A percentile compares a stretch with the other conserved stretches of the same genome.
Evolutionary conservation across 169 alveolate species (phyloP).

Genomic region (Plasmodium malariae): DNA sequence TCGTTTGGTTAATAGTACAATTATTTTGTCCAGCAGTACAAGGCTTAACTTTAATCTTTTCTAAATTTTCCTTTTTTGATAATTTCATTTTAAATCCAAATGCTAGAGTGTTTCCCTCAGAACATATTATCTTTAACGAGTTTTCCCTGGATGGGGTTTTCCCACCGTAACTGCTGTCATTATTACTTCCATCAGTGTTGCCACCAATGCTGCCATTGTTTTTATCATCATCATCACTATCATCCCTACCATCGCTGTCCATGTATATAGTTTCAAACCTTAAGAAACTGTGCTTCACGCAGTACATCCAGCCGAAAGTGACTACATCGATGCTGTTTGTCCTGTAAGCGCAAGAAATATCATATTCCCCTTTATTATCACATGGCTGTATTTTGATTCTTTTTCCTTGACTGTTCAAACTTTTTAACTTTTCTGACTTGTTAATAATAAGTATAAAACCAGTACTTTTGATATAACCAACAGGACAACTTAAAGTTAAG

Average conservation of each 20-base stretch:
- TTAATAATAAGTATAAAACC: slow-evolving; percentile 46
- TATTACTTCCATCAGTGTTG: too few species aligned
- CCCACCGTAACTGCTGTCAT: too few species aligned
- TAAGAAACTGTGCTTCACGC: slow-evolving; percentile 43
- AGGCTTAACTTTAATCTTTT: slow-evolving; percentile 33
- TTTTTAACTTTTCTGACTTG: slow-evolving; percentile 16
- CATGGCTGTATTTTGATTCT: slow-evolving; percentile 45
- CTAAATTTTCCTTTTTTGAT: slow-evolving; percentile 26
- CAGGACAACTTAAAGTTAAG: slow-evolving; percentile 67
- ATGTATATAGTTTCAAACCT: slow-evolving; percentile 45
- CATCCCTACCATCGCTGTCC: not conserved
- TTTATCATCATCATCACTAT: not conserved
- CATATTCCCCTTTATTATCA: slow-evolving; percentile 54
- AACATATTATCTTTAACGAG: slow-evolving; percentile 17
- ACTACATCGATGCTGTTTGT: slow-evolving; percentile 18
- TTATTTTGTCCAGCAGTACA: slow-evolving; percentile 44
- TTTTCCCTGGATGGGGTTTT: not conserved
- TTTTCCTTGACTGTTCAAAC: not conserved
- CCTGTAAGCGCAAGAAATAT: slow-evolving; percentile 43
- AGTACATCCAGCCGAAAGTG: slow-evolving; percentile 69
- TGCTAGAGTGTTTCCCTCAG: slow-evolving; percentile 41
- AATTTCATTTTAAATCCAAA: slow-evolving; percentile 63
- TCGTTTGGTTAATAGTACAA: slow-evolving; percentile 16
- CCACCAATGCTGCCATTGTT: too few species aligned
- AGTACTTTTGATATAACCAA: slow-evolving; percentile 66